Evolutionary conservation across 257 asterid species (phyloP), one percentile per base, ranked within the genome.

Genomic region (Penstemon newberryi): DNA sequence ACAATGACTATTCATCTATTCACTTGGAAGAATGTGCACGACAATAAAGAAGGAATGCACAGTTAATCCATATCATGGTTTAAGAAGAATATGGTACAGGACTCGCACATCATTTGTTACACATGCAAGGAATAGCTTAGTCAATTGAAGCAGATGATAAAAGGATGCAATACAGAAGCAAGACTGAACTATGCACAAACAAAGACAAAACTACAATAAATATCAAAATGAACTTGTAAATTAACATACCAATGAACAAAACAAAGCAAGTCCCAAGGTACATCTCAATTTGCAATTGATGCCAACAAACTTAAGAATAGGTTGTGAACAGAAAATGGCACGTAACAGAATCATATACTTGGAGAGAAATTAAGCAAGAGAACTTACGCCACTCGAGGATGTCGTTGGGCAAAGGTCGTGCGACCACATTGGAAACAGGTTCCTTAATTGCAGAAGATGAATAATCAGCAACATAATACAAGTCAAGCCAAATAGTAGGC

Each of bases 301-400:
- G 11, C 43, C 68, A 60, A 61, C 49, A 65, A 54, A 8, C 11
- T 3, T 39, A 60, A 38, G 36, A 25, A 51, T 54, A 15, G 13
- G 65, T n/a, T 45, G 39, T 33, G 65, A 40, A 10, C 42, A 63
- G 58, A 49, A 41, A 70, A 67, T 43, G 67, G 33, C 38, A 46
- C 39, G 42, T 13, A 33, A 9, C 47, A 55, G 36, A 56, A 63
- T 70, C 66, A 49, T 65, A 15, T 36, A 9, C 63, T 50, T 44
- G 58, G 64, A 10, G 47, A 38, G n/a, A n/a, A 43, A 4, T 42
- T 18, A 69, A 54, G 63, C 50, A 63, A 44, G 54, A 45, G 56
- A 79, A 83, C 99, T 84, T 87, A 91, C 98, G 97, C 98, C 99
- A 94, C 77, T 91, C 99, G 65, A 94, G 98, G 75, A 94, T 94